Conservation (phyloP, 805 yeast species). For the Wickerhamomyces subpelliculosus region DNA sequence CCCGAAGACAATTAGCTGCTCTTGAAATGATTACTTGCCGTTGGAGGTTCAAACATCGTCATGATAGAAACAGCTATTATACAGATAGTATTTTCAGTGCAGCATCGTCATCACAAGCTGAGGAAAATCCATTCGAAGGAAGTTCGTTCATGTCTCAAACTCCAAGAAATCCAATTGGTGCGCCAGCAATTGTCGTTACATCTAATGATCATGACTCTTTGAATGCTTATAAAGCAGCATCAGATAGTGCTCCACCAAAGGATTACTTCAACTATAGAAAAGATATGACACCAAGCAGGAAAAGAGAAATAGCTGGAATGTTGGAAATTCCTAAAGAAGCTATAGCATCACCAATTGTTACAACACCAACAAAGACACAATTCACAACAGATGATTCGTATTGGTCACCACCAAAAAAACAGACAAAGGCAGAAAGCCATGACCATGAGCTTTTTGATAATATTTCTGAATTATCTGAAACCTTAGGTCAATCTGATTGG, state of each 20-base stretch:
- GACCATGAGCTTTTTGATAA: neutral
- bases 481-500: neutral
- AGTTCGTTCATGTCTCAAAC: neutral
- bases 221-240: neutral
- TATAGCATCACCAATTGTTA: neutral
- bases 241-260: neutral
- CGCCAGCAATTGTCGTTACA: neutral
- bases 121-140: neutral
- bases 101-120: neutral
- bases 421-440: neutral
- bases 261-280: neutral
- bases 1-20: constrained; percentile 25
- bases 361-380: neutral
- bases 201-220: neutral
- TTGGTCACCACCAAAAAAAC: constrained; percentile 1
- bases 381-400: neutral
- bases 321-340: neutral
- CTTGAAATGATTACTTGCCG: constrained; percentile 29
- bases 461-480: neutral
- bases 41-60: constrained; percentile 22
- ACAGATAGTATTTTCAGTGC: neutral
- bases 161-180: neutral
- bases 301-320: neutral
- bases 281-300: neutral
- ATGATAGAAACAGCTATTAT: neutral